Evolutionary conservation across 495 filamentous ascomycete species (phyloP).

Genomic region (Hypomontagnella monticulosa): DNA sequence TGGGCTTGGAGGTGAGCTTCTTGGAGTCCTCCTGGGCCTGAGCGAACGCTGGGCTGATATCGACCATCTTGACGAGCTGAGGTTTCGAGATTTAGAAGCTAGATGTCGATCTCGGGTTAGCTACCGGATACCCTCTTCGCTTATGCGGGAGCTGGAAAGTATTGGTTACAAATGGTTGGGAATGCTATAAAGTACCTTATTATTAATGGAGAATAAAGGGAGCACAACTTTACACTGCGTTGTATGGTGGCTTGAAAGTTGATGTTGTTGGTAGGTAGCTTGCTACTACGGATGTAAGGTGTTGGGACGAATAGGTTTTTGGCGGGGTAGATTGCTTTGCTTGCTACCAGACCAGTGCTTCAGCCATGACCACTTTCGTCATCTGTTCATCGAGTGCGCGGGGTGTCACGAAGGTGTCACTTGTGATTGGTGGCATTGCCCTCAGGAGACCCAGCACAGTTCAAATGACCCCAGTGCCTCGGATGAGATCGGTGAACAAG

Average conservation of each 20-base stretch:
- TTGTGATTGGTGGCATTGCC: conserved; percentile 26
- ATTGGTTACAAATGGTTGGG: neutral
- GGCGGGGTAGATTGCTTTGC: conserved; percentile 26
- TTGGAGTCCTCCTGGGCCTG: conserved; percentile 70
- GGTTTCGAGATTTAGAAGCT: conserved; percentile 7
- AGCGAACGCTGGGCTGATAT: conserved; percentile 61
- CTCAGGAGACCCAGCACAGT: conserved; percentile 23
- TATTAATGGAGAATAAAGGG: neutral
- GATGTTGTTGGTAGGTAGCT: neutral
- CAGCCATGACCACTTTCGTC: conserved; percentile 24
- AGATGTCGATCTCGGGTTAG: conserved; percentile 16
- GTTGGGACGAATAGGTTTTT: conserved; percentile 32
- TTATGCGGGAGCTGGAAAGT: conserved; percentile 8
- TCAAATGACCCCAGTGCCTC: conserved; percentile 5
- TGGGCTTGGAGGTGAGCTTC: conserved; percentile 69
- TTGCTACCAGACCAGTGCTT: conserved; percentile 1
- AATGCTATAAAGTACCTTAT: neutral
- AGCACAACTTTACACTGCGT: neutral
- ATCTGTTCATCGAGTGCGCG: conserved; percentile 28
- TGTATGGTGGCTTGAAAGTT: neutral
- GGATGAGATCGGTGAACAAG: conserved; percentile 10
- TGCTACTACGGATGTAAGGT: no score
- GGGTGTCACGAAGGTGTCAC: conserved; percentile 17
- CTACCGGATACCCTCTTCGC: neutral
- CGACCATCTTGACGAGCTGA: conserved; percentile 49